Conservation (phyloP, 331 rosid species). For the Ulmus americana region DNA sequence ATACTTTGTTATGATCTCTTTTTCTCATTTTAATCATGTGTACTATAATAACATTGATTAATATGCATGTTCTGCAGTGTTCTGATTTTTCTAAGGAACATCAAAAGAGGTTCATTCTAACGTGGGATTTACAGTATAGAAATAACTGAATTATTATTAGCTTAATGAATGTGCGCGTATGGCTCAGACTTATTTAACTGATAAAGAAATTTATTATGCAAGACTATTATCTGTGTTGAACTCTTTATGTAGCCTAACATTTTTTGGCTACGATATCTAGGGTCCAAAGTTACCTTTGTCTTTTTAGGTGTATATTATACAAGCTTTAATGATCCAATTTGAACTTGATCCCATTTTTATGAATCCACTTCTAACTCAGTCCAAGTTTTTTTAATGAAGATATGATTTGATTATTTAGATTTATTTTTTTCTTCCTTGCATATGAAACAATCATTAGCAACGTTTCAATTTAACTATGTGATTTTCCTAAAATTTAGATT, state of each 20-base stretch:
- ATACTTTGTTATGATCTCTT: not conserved
- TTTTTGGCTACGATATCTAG: not conserved
- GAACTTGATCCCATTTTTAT: too few relatives aligned
- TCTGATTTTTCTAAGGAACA: not conserved
- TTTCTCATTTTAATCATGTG: slow-evolving; percentile 1
- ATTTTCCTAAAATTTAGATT: not conserved
- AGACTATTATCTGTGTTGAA: not conserved
- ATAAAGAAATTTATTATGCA: not conserved
- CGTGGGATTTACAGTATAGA: not conserved
- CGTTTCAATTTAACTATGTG: not conserved
- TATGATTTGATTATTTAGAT: not conserved
- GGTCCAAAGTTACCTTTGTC: too few relatives aligned
- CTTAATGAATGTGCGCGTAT: not conserved
- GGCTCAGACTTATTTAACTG: not conserved
- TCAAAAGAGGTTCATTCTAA: not conserved
- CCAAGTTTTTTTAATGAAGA: not conserved
- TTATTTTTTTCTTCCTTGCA: not conserved
- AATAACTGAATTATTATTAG: not conserved
- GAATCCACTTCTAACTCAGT: not conserved
- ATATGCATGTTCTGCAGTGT: not conserved
- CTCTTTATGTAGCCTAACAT: not conserved
- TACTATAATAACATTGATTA: not conserved
- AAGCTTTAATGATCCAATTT: too few relatives aligned
- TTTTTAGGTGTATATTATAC: too few relatives aligned
- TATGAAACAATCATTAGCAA: not conserved